phyloP scores from a whole-genome alignment of 2,329 filamentous ascomycete genomes.

The Rutstroemia sp. region DNA sequence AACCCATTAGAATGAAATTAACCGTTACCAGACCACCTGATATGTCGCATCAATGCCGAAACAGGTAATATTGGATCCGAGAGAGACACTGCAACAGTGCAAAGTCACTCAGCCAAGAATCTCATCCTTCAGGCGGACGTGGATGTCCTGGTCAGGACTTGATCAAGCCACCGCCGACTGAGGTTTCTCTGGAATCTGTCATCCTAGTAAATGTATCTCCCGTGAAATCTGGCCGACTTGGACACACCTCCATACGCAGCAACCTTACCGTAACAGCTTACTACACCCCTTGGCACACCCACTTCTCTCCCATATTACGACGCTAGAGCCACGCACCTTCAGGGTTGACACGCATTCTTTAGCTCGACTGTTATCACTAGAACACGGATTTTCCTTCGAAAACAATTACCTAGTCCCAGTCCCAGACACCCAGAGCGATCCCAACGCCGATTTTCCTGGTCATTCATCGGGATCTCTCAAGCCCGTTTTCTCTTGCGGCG shows the following conservation, averaged over 20 bases:
- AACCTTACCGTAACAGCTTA: neutral
- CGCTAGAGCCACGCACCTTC: constrained; percentile 5
- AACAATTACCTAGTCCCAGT: neutral
- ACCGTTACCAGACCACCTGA: no score
- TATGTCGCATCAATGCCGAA: no score
- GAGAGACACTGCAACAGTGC: neutral
- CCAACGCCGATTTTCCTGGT: neutral
- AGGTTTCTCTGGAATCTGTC: neutral
- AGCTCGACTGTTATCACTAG: constrained; percentile 3
- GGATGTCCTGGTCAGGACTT: constrained; percentile 1
- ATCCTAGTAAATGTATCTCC: neutral
- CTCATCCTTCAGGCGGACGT: constrained; percentile 3
- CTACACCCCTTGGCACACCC: neutral
- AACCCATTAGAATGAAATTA: no score
- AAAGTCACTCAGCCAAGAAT: neutral
- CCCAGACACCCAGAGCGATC: no score
- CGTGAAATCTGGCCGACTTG: constrained; percentile 5
- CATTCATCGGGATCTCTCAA: neutral
- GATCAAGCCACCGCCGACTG: constrained; percentile 1
- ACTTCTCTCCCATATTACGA: neutral
- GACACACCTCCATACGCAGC: neutral
- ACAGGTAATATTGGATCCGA: no score
- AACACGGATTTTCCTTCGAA: constrained; percentile 4
- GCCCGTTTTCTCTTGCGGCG: neutral
- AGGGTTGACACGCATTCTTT: constrained; percentile 5